Conservation (phyloP, 768 basidiomycete genomes). For the Obba rivulosa region DNA sequence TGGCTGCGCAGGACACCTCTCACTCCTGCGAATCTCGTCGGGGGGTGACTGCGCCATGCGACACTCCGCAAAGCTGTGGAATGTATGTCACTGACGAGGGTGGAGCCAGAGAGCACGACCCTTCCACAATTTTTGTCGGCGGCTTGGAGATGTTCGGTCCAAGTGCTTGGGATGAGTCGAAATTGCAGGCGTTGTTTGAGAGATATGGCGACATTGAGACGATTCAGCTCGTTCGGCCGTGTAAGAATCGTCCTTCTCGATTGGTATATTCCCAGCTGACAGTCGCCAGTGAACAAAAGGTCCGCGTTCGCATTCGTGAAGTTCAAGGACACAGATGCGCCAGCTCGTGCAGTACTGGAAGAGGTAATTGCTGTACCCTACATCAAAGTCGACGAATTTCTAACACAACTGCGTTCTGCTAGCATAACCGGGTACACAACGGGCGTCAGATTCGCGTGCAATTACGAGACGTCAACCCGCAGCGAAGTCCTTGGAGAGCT, state of each 20-base stretch:
- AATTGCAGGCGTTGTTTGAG: conserved; percentile 51
- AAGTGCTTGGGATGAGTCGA: conserved; percentile 64
- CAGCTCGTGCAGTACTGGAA: conserved; percentile 60
- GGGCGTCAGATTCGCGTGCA: conserved; percentile 75
- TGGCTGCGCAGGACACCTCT: background rate
- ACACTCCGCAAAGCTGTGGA: background rate
- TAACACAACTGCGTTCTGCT: conserved; percentile 6
- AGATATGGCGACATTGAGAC: conserved; percentile 61
- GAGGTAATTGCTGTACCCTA: conserved; percentile 39
- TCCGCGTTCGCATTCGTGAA: conserved; percentile 79
- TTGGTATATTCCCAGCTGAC: background rate
- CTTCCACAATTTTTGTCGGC: conserved; percentile 70
- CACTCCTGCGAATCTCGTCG: background rate
- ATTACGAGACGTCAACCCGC: conserved; percentile 60
- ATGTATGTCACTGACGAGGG: no score
- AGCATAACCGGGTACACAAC: conserved; percentile 68
- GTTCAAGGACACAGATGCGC: conserved; percentile 56
- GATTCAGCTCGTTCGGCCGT: conserved; percentile 60
- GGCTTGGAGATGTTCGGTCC: conserved; percentile 63
- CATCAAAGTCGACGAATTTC: background rate
- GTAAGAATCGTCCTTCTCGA: conserved; percentile 36
- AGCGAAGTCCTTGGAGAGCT: conserved; percentile 41
- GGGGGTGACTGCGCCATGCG: no score
- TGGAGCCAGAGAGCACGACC: conserved; percentile 43
- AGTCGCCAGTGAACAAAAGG: conserved; percentile 47